A percentile compares a stretch with the other conserved stretches of the same genome.
Evolutionary conservation across 192 early-diverging fungal species (phyloP).

Genomic region (Funneliformis geosporum): DNA sequence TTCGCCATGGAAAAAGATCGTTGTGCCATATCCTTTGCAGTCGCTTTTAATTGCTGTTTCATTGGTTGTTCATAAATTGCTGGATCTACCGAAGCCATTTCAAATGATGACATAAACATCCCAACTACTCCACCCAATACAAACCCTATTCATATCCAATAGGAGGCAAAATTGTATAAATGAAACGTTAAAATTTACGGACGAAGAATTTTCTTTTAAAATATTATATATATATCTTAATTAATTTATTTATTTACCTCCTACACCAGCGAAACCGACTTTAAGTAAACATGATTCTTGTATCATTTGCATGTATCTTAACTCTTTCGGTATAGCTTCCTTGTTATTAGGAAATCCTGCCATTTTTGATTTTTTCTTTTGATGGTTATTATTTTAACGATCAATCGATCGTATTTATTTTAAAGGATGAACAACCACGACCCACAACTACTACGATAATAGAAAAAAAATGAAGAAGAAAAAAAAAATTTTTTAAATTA

Average conservation of each 20-base stretch:
- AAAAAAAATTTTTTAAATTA: no score
- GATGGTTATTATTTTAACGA: no score
- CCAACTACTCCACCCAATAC: constrained; percentile 89
- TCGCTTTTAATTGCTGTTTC: constrained; percentile 82
- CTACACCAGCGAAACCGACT: constrained; percentile 64
- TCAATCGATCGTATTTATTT: no score
- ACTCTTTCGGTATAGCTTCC: neutral
- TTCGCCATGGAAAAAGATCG: constrained; percentile 83
- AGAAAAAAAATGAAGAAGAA: no score
- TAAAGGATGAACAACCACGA: no score
- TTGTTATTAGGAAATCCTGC: neutral
- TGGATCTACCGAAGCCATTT: constrained; percentile 72
- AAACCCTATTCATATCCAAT: constrained; percentile 61
- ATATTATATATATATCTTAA: no score
- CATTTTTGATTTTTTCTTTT: neutral
- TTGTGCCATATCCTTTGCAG: constrained; percentile 86
- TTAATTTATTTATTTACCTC: no score
- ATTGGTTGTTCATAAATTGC: constrained; percentile 69
- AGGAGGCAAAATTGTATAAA: neutral
- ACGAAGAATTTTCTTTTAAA: no score
- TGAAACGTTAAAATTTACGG: neutral
- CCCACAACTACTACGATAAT: no score
- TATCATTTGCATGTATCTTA: constrained; percentile 27
- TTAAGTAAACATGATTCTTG: constrained; percentile 77
- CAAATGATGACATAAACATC: constrained; percentile 88